A percentile compares a stretch with the other conserved stretches of the same genome.
Conservation (phyloP, 140 eudicot species). For the Senecio squalidus region DNA sequence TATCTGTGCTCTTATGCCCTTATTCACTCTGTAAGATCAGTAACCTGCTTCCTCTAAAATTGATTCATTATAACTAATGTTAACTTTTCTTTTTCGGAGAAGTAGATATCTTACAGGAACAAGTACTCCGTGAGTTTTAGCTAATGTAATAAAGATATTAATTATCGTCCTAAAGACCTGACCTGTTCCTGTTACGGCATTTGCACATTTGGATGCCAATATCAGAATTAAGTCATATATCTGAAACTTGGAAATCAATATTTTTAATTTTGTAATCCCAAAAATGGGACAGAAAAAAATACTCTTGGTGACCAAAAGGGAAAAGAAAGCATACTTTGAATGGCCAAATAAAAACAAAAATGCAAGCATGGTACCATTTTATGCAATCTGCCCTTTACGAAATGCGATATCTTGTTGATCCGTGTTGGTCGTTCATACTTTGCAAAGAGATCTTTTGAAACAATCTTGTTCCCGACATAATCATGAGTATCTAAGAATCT, state of each 20-base stretch:
- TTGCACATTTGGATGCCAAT: background rate
- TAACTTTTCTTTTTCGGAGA: background rate
- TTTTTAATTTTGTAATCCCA: too few species aligned
- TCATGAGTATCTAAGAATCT: too few species aligned
- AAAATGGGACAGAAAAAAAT: too few species aligned
- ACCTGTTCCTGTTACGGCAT: background rate
- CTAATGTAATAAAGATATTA: constrained; percentile 2
- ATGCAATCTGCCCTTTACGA: background rate
- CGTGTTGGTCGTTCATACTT: background rate
- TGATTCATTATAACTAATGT: background rate
- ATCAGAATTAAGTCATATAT: background rate
- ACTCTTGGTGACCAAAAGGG: too few species aligned
- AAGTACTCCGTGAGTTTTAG: background rate
- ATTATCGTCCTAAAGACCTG: background rate
- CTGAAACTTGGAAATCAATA: background rate
- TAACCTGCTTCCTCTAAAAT: background rate
- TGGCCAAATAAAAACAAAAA: too few species aligned
- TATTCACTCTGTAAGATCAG: constrained; percentile 72
- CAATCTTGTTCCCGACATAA: too few species aligned
- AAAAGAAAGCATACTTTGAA: too few species aligned
- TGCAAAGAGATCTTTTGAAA: too few species aligned
- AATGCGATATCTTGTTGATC: background rate
- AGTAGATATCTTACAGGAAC: background rate
- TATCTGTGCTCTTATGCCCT: constrained; percentile 77
- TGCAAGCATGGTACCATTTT: too few species aligned